Base-by-base conservation (phyloP, 2,329 filamentous ascomycete genomes). In the Epichloe uncinata region DNA sequence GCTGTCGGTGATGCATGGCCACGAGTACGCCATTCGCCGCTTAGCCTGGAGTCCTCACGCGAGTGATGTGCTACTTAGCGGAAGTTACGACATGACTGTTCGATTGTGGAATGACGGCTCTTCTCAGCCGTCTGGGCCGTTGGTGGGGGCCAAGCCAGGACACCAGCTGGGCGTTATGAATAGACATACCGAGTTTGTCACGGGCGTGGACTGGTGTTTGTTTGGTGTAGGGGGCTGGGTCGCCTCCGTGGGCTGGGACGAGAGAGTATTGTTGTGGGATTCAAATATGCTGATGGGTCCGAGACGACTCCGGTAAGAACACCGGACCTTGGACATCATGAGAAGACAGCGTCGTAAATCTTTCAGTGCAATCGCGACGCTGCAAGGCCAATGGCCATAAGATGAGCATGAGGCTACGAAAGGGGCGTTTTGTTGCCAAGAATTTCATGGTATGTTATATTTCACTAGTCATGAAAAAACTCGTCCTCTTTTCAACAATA, bases 81-180 rank as follows among this genome's bases (percentile, higher is more conserved):
- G 87, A 1, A 93, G 89, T 63, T 98, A 98, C 66, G 93, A 98
- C 68, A 98, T 98, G 93, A 95, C 87, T 5, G 94, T 93, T 57
- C 79, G 93, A 34, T 74, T 96, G 46, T 98, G 93, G 93, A 88
- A 82, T 11, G 93, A 97, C 63, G 86, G 70, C 5, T 73, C 73
- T 2, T 64, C 65, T 55, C 69, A 63, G 44, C 65, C 61, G 49
- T 68, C 59, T 57, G 66, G 63, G 47, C 64, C 54, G 58, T 48
- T 56, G 11, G 60, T 60, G 34, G 62, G 67, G 0, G 65, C 71
- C 1, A 65, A 72, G 8, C 69, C 81, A 40, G 87, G 86, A 1
- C 71, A 75, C 22, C 83, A 95, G 66, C 70, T 95, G 58, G 90
- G 89, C 3, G 69, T 88, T 40, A 96, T 98, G 90, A 89, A 87